phyloP scores from a whole-genome alignment of 116 monocot species.

The Zostera marina region DNA sequence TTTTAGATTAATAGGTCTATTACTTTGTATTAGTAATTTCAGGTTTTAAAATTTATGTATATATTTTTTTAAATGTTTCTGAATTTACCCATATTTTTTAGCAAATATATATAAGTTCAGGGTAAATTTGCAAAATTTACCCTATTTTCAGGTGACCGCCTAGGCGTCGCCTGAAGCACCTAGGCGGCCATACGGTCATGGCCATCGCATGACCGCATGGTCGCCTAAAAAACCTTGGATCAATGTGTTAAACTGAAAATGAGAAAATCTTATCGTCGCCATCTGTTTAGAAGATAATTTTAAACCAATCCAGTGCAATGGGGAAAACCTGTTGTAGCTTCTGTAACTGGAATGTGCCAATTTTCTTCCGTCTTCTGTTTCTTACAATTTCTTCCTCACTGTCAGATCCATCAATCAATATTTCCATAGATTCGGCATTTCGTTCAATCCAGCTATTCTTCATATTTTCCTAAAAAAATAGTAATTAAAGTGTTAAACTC shows the following conservation, averaged over 20 bases:
- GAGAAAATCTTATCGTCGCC: neutral
- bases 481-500: neutral
- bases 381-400: constrained; percentile 70
- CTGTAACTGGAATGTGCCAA: constrained; percentile 31
- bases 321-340: constrained; percentile 66
- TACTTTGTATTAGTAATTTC: too few relatives aligned
- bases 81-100: too few relatives aligned
- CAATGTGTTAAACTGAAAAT: neutral
- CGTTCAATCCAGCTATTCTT: constrained; percentile 72
- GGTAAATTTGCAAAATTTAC: too few relatives aligned
- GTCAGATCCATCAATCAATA: constrained; percentile 43
- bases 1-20: too few relatives aligned
- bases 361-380: constrained; percentile 43
- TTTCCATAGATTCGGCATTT: constrained; percentile 62
- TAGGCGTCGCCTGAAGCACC: too few relatives aligned
- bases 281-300: neutral
- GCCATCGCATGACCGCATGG: too few relatives aligned
- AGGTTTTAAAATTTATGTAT: too few relatives aligned
- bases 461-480: constrained; percentile 40
- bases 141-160: too few relatives aligned
- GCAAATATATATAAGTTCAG: too few relatives aligned
- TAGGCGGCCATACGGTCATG: too few relatives aligned
- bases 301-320: neutral
- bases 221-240: too few relatives aligned
- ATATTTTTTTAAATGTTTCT: too few relatives aligned